These are phyloP conservation scores for Stenocarpella maydis DNA, from an alignment of 2,329 filamentous ascomycete species.

Conservation along the genomic window DNA sequence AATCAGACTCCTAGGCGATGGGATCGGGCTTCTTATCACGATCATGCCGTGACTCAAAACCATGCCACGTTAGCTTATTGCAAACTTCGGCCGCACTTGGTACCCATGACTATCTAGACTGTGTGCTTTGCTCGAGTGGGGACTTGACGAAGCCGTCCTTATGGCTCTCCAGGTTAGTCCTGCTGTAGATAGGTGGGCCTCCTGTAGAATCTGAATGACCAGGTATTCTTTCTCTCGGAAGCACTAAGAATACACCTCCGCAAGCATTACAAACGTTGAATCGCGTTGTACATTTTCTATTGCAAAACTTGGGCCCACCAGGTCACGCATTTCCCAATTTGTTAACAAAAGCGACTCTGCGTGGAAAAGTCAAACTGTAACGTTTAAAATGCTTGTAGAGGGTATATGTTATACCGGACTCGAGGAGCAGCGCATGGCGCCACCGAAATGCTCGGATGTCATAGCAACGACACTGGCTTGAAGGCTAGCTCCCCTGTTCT, in stretches of 20 bases:
- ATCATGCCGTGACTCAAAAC: not conserved
- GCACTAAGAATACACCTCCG: not conserved
- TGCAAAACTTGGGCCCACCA: too few species aligned
- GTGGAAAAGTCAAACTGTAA: too few species aligned
- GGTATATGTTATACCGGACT: too few species aligned
- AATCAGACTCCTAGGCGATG: not conserved
- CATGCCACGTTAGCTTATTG: not conserved
- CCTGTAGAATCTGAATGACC: not conserved
- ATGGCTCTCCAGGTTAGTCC: not conserved
- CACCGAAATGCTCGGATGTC: not conserved
- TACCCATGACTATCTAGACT: conserved; percentile 2
- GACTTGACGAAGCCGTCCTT: not conserved
- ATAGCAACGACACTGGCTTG: not conserved
- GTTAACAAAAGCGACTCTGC: too few species aligned
- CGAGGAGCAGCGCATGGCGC: too few species aligned
- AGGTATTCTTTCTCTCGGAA: not conserved
- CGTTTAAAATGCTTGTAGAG: too few species aligned
- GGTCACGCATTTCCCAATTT: too few species aligned
- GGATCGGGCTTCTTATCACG: not conserved
- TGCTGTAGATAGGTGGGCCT: not conserved
- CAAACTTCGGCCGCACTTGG: not conserved
- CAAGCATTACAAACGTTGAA: too few species aligned
- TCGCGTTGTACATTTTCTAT: too few species aligned
- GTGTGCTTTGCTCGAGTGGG: not conserved
- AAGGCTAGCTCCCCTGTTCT: not conserved